Percentiles rank a stretch among this genome's conserved stretches.
Conservation (phyloP, 352 stramenopile genomes). For the Phytopythium montanum region DNA sequence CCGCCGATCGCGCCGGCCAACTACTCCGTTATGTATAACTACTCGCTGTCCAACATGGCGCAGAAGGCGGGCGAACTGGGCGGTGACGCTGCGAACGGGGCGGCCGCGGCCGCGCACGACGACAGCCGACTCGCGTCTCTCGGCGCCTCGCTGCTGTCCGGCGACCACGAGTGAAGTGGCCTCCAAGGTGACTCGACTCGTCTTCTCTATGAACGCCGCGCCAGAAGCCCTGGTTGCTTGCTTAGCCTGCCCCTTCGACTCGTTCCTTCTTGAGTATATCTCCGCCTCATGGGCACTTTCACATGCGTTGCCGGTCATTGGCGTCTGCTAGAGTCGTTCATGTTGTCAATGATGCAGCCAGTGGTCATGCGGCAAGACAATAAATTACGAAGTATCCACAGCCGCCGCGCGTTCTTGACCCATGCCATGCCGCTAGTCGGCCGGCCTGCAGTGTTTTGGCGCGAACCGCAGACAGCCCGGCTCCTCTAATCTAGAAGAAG, state of each 20-base stretch:
- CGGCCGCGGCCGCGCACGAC: constrained; percentile 27
- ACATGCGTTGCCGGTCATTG: background rate
- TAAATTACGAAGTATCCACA: constrained; percentile 3
- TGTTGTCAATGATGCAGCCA: background rate
- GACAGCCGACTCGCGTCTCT: constrained; percentile 41
- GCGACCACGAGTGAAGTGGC: constrained; percentile 46
- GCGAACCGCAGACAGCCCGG: background rate
- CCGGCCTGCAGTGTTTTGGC: background rate
- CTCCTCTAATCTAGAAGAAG: constrained; percentile 61
- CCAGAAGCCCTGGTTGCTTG: background rate
- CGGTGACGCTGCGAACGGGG: constrained; percentile 16
- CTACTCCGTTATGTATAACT: constrained; percentile 78
- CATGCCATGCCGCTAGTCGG: background rate
- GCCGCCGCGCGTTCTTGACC: background rate
- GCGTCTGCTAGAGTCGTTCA: background rate
- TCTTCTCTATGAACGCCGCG: constrained; percentile 1
- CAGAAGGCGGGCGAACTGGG: constrained; percentile 53
- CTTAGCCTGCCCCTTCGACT: background rate
- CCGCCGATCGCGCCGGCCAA: constrained; percentile 69
- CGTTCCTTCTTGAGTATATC: background rate
- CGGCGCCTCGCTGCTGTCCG: constrained; percentile 41
- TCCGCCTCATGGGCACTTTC: background rate
- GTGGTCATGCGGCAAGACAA: background rate
- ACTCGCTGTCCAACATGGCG: constrained; percentile 46
- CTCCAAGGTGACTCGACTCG: background rate